phyloP scores from a whole-genome alignment of 2,329 filamentous ascomycete genomes.

The Exserohilum turcica region DNA sequence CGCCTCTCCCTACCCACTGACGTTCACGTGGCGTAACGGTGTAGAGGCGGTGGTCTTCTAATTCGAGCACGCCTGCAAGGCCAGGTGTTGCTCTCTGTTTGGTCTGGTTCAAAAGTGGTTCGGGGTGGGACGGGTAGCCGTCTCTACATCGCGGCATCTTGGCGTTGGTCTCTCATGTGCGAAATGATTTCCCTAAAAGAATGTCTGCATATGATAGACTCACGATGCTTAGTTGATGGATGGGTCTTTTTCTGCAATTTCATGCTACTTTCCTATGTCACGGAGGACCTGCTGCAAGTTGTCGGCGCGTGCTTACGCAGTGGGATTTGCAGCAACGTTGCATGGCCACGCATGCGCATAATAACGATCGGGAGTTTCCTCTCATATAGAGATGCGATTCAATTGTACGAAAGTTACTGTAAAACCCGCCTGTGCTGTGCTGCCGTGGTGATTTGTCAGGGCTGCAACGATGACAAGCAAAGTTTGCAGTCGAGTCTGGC shows the following conservation, averaged over 20 bases:
- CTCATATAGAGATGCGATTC: conserved; percentile 45
- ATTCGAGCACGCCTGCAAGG: conserved; percentile 42
- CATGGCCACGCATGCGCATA: conserved; percentile 43
- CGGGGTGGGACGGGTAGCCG: conserved; percentile 40
- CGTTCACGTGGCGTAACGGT: conserved; percentile 31
- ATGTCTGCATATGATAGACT: conserved; percentile 46
- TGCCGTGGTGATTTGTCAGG: background rate
- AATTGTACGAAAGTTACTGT: conserved; percentile 43
- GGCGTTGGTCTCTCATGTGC: conserved; percentile 50
- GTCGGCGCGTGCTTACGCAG: conserved; percentile 43
- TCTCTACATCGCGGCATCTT: conserved; percentile 47
- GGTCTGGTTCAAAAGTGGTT: conserved; percentile 44
- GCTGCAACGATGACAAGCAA: background rate
- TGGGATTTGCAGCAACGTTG: conserved; percentile 34
- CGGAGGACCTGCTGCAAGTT: conserved; percentile 42
- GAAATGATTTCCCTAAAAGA: conserved; percentile 47
- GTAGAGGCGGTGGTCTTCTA: conserved; percentile 38
- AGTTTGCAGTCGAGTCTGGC: background rate
- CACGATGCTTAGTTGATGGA: conserved; percentile 38
- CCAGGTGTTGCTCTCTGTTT: conserved; percentile 36
- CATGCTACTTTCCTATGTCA: conserved; percentile 42
- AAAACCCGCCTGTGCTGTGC: background rate
- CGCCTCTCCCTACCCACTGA: conserved; percentile 32
- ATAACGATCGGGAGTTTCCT: conserved; percentile 49
- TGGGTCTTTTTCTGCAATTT: conserved; percentile 37